phyloP scores from a whole-genome alignment of 805 yeast genomes.

The Yarrowia deformans region DNA sequence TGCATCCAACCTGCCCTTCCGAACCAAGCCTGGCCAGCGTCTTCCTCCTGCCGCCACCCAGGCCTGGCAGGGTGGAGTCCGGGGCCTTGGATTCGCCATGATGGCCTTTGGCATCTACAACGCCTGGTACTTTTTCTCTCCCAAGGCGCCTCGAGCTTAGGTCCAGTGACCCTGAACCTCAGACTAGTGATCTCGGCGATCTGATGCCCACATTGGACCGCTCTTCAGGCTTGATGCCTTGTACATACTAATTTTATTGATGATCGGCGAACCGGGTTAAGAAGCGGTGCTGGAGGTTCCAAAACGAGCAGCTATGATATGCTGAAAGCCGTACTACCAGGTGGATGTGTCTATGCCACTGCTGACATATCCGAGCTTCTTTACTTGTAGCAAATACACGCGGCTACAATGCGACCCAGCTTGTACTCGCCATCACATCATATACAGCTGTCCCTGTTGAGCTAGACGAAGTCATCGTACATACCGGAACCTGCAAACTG shows the following conservation, averaged over 20 bases:
- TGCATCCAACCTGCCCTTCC: conserved; percentile 58
- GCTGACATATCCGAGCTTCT: too few relatives aligned
- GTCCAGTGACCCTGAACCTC: not conserved
- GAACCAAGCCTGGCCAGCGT: conserved; percentile 54
- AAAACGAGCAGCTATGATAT: too few relatives aligned
- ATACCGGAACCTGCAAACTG: too few relatives aligned
- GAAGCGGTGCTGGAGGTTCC: not conserved
- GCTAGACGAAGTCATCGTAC: too few relatives aligned
- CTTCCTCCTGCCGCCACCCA: conserved; percentile 47
- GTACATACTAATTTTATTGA: conserved; percentile 21
- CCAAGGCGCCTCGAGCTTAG: conserved; percentile 32
- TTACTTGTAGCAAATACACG: too few relatives aligned
- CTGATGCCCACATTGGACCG: not conserved
- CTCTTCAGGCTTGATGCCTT: not conserved
- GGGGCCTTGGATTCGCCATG: conserved; percentile 62
- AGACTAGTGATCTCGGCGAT: too few relatives aligned
- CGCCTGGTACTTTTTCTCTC: conserved; percentile 60
- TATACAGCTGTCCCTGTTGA: too few relatives aligned
- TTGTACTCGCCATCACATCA: too few relatives aligned
- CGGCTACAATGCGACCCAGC: too few relatives aligned
- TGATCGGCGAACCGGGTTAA: not conserved
- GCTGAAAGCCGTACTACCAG: too few relatives aligned
- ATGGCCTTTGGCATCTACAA: conserved; percentile 66
- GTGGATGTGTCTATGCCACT: too few relatives aligned
- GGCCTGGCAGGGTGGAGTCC: conserved; percentile 62